A percentile compares a stretch with the other conserved stretches of the same genome.
Conservation (phyloP, 331 rosid genomes). For the Arachis monticola region DNA sequence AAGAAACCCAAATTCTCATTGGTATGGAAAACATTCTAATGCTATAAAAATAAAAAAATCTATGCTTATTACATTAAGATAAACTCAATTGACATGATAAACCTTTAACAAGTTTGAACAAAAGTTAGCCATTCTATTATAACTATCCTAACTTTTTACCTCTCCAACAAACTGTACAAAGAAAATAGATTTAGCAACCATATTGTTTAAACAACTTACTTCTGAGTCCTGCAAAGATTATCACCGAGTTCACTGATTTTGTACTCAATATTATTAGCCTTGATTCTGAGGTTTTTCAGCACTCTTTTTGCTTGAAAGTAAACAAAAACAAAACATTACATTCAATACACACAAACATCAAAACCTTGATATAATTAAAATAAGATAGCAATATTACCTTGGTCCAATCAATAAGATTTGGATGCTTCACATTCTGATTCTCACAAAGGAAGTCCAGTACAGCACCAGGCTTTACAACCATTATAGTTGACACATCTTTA, state of each 20-base stretch:
- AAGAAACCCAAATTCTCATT: neutral
- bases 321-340: neutral
- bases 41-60: too few species aligned
- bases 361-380: neutral
- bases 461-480: constrained; percentile 49
- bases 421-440: constrained; percentile 37
- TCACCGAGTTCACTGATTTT: constrained; percentile 53
- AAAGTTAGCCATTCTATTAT: neutral
- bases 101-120: neutral
- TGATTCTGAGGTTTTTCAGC: constrained; percentile 46
- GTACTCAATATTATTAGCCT: constrained; percentile 40
- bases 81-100: too few species aligned
- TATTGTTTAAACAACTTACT: constrained; percentile 8
- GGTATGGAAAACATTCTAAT: neutral
- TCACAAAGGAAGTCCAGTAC: constrained; percentile 40
- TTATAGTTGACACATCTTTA: constrained; percentile 47
- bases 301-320: constrained; percentile 42
- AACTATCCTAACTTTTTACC: too few species aligned
- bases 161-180: too few species aligned
- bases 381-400: constrained; percentile 38
- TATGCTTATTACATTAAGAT: too few species aligned
- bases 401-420: constrained; percentile 38
- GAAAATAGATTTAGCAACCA: too few species aligned
- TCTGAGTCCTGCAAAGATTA: constrained; percentile 36
- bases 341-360: neutral